Percentiles rank a stretch among this genome's conserved stretches.
Evolutionary conservation across 345 rosid genomes (phyloP).

Genomic region (Ricinus communis): DNA sequence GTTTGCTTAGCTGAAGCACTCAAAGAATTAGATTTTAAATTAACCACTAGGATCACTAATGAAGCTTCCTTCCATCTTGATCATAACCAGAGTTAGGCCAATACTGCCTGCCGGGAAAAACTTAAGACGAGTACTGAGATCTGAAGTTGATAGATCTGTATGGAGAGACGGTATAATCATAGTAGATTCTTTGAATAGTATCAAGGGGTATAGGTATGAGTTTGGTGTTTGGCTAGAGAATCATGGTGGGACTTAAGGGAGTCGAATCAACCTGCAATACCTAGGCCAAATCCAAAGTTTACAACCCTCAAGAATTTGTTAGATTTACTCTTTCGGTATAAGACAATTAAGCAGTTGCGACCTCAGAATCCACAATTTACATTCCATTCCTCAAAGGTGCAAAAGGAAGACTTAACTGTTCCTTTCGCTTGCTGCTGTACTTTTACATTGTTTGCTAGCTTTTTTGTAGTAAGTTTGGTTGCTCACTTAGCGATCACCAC

Average conservation of each 20-base stretch:
- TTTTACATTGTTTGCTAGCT: no score
- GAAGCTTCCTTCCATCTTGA: constrained; percentile 85
- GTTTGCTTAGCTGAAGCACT: constrained; percentile 61
- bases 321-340: no score
- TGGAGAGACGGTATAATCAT: constrained; percentile 75
- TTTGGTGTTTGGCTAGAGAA: constrained; percentile 97
- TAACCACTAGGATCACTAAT: constrained; percentile 56
- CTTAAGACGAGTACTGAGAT: constrained; percentile 84
- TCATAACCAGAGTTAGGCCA: constrained; percentile 82
- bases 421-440: not conserved
- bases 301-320: no score
- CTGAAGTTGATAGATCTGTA: constrained; percentile 97
- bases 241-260: no score
- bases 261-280: no score
- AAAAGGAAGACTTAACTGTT: not conserved
- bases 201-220: constrained; percentile 95
- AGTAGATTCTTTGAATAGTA: constrained; percentile 88
- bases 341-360: no score
- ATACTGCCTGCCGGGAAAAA: constrained; percentile 92
- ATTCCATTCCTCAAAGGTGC: constrained; percentile 4
- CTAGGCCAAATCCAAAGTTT: no score
- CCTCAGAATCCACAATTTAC: not conserved
- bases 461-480: no score
- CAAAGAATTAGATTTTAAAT: constrained; percentile 62
- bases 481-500: not conserved